phyloP scores from a whole-genome alignment of 2,329 filamentous ascomycete species.

The Fusarium nodosum region DNA sequence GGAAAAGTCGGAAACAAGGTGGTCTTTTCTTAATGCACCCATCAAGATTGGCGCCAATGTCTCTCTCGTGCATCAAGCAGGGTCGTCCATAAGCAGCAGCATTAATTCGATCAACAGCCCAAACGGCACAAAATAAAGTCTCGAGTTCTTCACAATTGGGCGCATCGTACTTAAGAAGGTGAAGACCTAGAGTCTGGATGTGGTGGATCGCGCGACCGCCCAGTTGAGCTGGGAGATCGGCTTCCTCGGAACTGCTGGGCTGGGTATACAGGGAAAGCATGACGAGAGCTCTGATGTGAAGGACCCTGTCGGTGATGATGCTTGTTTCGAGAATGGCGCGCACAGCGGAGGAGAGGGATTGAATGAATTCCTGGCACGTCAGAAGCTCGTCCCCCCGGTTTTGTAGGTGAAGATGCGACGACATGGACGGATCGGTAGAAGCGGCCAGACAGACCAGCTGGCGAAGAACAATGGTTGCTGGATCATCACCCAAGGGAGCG shows the following conservation, averaged over 20 bases:
- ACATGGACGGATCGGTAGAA: conserved; percentile 62
- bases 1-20: conserved; percentile 69
- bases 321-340: conserved; percentile 66
- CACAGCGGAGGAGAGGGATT: conserved; percentile 62
- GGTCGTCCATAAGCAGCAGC: conserved; percentile 72
- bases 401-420: conserved; percentile 60
- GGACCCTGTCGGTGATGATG: conserved; percentile 66
- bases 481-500: conserved; percentile 42
- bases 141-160: conserved; percentile 60
- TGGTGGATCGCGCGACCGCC: conserved; percentile 69
- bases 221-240: conserved; percentile 67
- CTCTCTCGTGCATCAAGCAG: conserved; percentile 71
- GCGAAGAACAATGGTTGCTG: conserved; percentile 61
- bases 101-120: conserved; percentile 72
- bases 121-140: conserved; percentile 69
- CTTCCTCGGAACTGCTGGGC: conserved; percentile 65
- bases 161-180: conserved; percentile 61
- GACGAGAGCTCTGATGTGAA: conserved; percentile 67
- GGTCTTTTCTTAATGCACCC: conserved; percentile 64
- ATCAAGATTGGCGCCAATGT: conserved; percentile 68
- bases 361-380: conserved; percentile 63
- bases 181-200: conserved; percentile 68
- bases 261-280: conserved; percentile 72
- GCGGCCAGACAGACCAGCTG: conserved; percentile 70
- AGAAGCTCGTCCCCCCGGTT: conserved; percentile 57